Conservation (phyloP, 2,329 filamentous ascomycete genomes). For the Apiospora marii region DNA sequence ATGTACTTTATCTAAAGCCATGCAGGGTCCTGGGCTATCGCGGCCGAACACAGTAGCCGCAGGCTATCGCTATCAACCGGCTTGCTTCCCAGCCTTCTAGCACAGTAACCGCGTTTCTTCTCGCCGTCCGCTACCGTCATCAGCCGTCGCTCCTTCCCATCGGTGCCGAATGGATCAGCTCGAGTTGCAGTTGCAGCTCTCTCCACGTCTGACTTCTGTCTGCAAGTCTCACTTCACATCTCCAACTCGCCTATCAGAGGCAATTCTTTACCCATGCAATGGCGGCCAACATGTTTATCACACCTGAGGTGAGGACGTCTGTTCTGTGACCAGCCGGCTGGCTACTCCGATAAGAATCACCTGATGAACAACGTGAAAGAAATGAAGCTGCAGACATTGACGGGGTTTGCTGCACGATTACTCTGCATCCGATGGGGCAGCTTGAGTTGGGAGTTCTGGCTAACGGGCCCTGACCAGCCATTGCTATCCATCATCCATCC, state of each 20-base stretch:
- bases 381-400: background rate
- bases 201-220: background rate
- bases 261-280: background rate
- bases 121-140: background rate
- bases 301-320: background rate
- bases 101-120: background rate
- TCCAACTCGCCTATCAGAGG: background rate
- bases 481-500: background rate
- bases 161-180: background rate
- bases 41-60: slow-evolving; percentile 13
- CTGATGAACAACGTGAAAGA: background rate
- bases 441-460: background rate
- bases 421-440: background rate
- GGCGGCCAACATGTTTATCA: background rate
- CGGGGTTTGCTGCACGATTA: background rate
- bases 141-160: background rate
- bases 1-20: background rate
- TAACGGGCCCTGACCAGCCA: background rate
- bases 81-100: background rate
- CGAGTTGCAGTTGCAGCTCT: background rate
- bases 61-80: slow-evolving; percentile 15
- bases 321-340: background rate
- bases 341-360: background rate
- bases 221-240: background rate
- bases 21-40: slow-evolving; percentile 16